These are phyloP conservation scores for Paramecium sexaurelia DNA, from an alignment of 73 alveolate genomes.

Conservation along the genomic window DNA sequence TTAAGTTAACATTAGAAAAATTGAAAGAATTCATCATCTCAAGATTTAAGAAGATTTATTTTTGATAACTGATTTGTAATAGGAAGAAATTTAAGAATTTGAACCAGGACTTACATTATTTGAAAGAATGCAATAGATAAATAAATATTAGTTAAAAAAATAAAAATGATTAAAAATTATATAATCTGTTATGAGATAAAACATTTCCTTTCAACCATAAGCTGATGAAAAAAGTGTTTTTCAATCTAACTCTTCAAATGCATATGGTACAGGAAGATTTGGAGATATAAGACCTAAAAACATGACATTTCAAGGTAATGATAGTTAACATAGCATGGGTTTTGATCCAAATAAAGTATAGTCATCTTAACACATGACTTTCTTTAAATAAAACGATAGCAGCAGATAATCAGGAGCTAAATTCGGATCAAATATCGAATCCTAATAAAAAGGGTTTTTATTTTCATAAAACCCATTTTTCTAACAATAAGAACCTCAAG, in stretches of 20 bases:
- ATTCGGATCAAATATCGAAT: not conserved
- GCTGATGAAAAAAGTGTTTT: not conserved
- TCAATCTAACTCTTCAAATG: not conserved
- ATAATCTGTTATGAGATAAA: slow-evolving; percentile 11
- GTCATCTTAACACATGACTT: not conserved
- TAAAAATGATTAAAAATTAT: not conserved
- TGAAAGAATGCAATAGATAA: slow-evolving; percentile 18
- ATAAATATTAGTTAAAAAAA: not conserved
- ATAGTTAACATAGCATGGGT: not conserved
- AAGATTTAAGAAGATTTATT: not conserved
- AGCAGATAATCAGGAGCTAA: not conserved
- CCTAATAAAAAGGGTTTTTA: not conserved
- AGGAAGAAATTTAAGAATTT: slow-evolving; percentile 43
- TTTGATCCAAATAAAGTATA: not conserved
- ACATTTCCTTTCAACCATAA: slow-evolving; percentile 1
- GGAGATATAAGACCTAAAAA: slow-evolving; percentile 21
- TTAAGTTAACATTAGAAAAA: not conserved
- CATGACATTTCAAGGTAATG: slow-evolving; percentile 23
- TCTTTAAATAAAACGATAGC: slow-evolving; percentile 7
- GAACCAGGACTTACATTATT: slow-evolving; percentile 18
- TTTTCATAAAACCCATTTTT: not conserved
- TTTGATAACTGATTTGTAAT: not conserved
- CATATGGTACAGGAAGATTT: slow-evolving; percentile 36
- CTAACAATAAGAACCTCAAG: not conserved
- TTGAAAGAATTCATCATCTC: not conserved